Evolutionary conservation across 228 moss, liverwort and hornwort species (phyloP).

Genomic region (Sphagnum fallax): DNA sequence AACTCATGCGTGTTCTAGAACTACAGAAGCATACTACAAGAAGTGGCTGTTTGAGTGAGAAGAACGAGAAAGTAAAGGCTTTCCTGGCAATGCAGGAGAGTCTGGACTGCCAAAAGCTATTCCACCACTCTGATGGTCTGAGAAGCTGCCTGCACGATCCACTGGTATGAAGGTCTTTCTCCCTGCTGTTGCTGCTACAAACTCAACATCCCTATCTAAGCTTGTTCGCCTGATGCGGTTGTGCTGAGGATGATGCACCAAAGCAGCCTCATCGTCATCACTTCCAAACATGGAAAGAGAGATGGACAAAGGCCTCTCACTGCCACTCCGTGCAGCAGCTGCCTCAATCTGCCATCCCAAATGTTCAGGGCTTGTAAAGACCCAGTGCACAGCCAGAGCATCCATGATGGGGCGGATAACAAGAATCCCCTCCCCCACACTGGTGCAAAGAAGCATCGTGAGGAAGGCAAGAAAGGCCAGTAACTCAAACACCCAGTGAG

Average conservation of each 20-base stretch:
- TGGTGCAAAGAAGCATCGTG: conserved; percentile 79
- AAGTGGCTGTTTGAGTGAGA: neutral
- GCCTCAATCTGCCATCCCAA: conserved; percentile 44
- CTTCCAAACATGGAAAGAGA: conserved; percentile 62
- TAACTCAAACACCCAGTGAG: conserved; percentile 56
- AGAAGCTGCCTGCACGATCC: conserved; percentile 30
- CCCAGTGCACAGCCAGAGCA: conserved; percentile 55
- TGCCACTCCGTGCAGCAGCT: neutral
- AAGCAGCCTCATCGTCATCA: conserved; percentile 58
- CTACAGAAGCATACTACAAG: neutral
- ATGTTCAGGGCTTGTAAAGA: conserved; percentile 28
- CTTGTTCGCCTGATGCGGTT: too few species aligned
- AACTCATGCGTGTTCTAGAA: too few species aligned
- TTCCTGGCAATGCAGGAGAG: neutral
- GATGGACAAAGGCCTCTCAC: conserved; percentile 34
- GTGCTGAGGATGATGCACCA: conserved; percentile 7
- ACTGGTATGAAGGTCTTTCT: conserved; percentile 35
- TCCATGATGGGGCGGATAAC: conserved; percentile 87
- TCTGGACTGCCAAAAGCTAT: conserved; percentile 38
- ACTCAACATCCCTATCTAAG: conserved; percentile 30
- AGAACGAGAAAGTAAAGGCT: neutral
- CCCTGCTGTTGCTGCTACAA: conserved; percentile 19
- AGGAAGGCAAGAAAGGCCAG: conserved; percentile 83
- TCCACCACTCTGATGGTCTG: conserved; percentile 34
- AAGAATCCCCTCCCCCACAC: conserved; percentile 82